Base-by-base conservation (phyloP, 2,329 filamentous ascomycete genomes). In the Ophiostoma populinum region DNA sequence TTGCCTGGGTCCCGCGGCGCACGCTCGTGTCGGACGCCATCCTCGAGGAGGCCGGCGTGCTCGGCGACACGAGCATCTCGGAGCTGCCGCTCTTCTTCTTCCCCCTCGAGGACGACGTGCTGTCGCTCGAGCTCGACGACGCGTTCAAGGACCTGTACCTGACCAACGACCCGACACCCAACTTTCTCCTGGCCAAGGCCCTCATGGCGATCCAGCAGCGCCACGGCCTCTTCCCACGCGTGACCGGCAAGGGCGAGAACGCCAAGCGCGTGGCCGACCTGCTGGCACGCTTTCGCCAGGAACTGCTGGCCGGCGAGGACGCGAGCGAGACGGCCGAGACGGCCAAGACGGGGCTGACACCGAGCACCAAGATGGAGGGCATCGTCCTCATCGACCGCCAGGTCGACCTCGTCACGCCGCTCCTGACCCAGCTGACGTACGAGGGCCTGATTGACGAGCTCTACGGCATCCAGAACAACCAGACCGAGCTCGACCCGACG, bases 361-460 rank as follows among this genome's bases (percentile, higher is more conserved):
- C 90, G 10, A 95, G 90, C 53, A 79, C 79, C 9, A 76, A 75
- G 6, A 80, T 85, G 32, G 90, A 98, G 53, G 92, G 79, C 49
- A 63, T 94, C 40, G 86, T 98, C 47, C 80, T 98, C 41, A 85
- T 98, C 37, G 90, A 98, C 54, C 80, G 90, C 33, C 86, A 94
- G 51, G 79, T 93, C 37, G 90, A 98, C 53, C 85, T 90, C 48
- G 82, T 87, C 12, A 94, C 90, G 1, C 78, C 80, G 1, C 65
- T 98, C 12, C 74, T 98, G 36, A 95, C 87, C 1, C 90, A 98
- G 52, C 62, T 98, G 42, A 98, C 90, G 2, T 98, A 98, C 49
- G 87, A 98, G 57, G 90, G 90, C 4, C 63, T 98, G 18, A 78
- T 98, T 36, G 92, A 98, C 49, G 90, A 98, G 52, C 68, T 90